phyloP scores from a whole-genome alignment of 768 basidiomycete species.

The Daedalea quercina region DNA sequence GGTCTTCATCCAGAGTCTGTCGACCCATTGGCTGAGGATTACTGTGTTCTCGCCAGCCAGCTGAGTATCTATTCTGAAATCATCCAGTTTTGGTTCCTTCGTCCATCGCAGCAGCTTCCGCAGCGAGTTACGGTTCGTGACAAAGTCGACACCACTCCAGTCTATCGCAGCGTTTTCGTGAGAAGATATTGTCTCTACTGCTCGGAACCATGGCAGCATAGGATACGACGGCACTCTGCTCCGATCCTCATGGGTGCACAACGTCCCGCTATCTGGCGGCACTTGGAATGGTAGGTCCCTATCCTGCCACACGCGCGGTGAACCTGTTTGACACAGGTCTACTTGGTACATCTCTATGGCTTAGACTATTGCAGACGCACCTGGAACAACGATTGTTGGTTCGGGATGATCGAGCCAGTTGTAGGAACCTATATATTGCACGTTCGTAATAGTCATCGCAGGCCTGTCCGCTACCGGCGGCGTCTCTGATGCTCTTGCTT shows the following conservation, averaged over 20 bases:
- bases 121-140: slow-evolving; percentile 62
- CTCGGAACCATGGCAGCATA: slow-evolving; percentile 43
- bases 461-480: too few species aligned
- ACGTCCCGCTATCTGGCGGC: not conserved
- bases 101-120: slow-evolving; percentile 59
- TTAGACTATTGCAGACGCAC: slow-evolving; percentile 14
- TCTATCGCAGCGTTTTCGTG: slow-evolving; percentile 19
- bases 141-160: slow-evolving; percentile 32
- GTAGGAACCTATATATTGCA: slow-evolving; percentile 42
- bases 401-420: slow-evolving; percentile 37
- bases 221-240: not conserved
- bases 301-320: not conserved
- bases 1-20: slow-evolving; percentile 15
- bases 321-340: not conserved
- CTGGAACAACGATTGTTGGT: slow-evolving; percentile 48
- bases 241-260: not conserved
- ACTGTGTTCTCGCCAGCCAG: slow-evolving; percentile 51
- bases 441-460: slow-evolving; percentile 22
- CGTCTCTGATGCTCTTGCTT: too few species aligned
- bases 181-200: slow-evolving; percentile 38
- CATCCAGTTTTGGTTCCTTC: not conserved
- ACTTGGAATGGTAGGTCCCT: not conserved
- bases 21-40: slow-evolving; percentile 54
- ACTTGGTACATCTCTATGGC: too few species aligned
- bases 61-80: slow-evolving; percentile 65